Evolutionary conservation across 163 green algal species (phyloP), one percentile per base, ranked within the genome.

Genomic region (Scenedesmus sp.): DNA sequence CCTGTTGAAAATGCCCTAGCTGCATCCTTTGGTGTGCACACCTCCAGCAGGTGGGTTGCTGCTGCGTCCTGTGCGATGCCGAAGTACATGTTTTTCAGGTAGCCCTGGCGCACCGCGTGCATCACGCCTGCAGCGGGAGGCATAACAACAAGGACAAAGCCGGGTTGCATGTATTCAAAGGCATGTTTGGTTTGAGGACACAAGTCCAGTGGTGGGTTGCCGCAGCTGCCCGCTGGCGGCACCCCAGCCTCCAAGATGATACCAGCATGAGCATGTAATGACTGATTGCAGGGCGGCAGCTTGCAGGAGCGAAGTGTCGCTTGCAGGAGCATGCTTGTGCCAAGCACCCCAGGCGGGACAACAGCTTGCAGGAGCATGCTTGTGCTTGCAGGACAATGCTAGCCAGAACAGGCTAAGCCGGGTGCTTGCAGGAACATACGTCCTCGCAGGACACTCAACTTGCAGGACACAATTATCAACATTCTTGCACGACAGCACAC

Each of bases 41-140:
- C 97, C 94, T 99, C 97, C 74, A 99, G 91, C 56, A 99, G 95
- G 62, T 96, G 76, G 7, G 92, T 95, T 56, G 94, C 95, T n/a
- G 95, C 94, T 3, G 94, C 85, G 84, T 98, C 96, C 2, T 89
- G 90, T 6, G 94, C 96, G 55, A 99, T 96, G 77, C 96, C 97
- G 94, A 99, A 99, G 83, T 96, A 94, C 55, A 99, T 91, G 46
- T 94, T 97, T 90, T 97, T 96, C 12, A 99, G 94, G 93, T 97
- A 99, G 83, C 95, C 94, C 55, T 95, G 90, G 82, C 96, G 88
- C n/a, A 99, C 90, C 5, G 97, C 96, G 89, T 99, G 96, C 74
- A 96, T 95, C 56, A 98, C 96, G 62, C 97, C 97, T 98, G 93
- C n/a, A 89, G 34, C 55, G 60, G 73, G 18, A 88, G 5, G 4